Evolutionary conservation across 805 yeast genomes (phyloP), one percentile per base, ranked within the genome.

Genomic region (Yarrowia sp.): DNA sequence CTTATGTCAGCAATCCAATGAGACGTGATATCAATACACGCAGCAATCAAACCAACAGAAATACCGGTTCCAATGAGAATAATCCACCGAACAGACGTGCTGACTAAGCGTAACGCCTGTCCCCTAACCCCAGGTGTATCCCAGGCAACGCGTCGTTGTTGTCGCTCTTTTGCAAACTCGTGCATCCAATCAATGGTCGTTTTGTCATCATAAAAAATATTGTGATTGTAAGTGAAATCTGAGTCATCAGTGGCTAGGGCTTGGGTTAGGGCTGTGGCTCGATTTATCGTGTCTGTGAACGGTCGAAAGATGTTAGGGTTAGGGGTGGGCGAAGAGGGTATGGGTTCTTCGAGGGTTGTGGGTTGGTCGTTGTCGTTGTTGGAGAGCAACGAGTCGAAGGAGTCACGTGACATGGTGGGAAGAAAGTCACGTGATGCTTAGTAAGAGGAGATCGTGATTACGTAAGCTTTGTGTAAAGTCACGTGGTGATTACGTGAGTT

Each of bases 1-100:
- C 90, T 84, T 64, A 92, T 74, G 69, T 87, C 85, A 2, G 89
- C 88, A 22, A 93, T 77, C 84, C 93, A 92, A 63, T 89, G 91
- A 0, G 97, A 88, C 9, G 88, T 80, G 9, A 92, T 82, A 70
- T 90, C 92, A 61, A 92, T 78, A 18, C 81, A 80, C 0, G 92
- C 93, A 0, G 97, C 97, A 42, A 90, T 84, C 1, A 84, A 69
- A 1, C 98, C 99, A 48, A 90, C 87, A 1, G 79, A 67, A 0
- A 88, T 70, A 0, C 98, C 97, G 67, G 90, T 88, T 1, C 80
- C 69, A 0, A 92, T 83, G 43, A 93, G 76, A 0, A 89, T 86
- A 0, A 88, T 70, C 88, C 97, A 90, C 58, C 82, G 79, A 67
- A 81, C 83, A 2, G 80, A 71, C 3, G 70, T 47, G 38, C 71